Percentiles rank a stretch among this genome's conserved stretches.
Conservation (phyloP, 768 basidiomycete genomes). For the Rossbeevera mucosa region DNA sequence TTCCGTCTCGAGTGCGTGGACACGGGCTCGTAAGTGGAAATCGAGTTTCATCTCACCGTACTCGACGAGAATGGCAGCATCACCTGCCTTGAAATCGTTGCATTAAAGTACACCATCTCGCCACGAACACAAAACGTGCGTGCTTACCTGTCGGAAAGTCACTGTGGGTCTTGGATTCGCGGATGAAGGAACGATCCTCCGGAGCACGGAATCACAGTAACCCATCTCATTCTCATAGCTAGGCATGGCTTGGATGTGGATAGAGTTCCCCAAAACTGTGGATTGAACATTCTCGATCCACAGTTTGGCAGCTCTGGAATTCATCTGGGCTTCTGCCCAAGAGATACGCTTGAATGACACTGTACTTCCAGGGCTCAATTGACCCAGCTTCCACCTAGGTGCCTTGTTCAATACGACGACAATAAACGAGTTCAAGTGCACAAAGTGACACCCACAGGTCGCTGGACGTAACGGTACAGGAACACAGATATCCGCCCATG, state of each 20-base stretch:
- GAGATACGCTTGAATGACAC: conserved; percentile 50
- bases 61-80: conserved; percentile 59
- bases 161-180: conserved; percentile 30
- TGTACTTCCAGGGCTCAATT: conserved; percentile 52
- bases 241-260: neutral
- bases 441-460: conserved; percentile 40
- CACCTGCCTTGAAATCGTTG: conserved; percentile 47
- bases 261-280: neutral
- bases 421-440: neutral
- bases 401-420: neutral
- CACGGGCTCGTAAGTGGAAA: conserved; percentile 48
- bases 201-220: conserved; percentile 12
- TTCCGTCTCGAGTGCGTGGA: conserved; percentile 50
- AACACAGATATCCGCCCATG: conserved; percentile 59
- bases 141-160: conserved; percentile 50
- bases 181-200: neutral
- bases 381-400: conserved; percentile 63
- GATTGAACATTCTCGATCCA: conserved; percentile 31
- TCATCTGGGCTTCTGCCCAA: conserved; percentile 35
- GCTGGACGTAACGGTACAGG: conserved; percentile 47
- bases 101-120: neutral
- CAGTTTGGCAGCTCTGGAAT: conserved; percentile 19
- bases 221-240: neutral
- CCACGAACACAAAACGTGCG: neutral
- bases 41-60: conserved; percentile 54